Conservation (phyloP, 306 rosid species). For the Quercus parvula region DNA sequence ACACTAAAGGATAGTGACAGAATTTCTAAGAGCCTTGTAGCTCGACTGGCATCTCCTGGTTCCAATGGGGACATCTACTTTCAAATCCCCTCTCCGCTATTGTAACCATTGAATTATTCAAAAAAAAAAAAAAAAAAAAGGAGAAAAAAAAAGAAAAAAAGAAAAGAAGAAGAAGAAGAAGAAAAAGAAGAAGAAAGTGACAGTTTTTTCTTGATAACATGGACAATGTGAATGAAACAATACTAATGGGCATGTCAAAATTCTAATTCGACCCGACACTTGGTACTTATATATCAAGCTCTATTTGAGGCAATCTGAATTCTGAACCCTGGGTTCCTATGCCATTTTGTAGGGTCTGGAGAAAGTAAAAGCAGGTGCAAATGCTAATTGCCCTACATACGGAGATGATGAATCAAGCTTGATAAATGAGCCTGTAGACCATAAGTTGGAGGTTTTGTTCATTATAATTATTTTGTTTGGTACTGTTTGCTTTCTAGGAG, state of each 20-base stretch:
- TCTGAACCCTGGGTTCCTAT: neutral
- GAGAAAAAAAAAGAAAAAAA: neutral
- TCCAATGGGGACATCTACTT: too few species aligned
- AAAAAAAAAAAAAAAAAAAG: neutral
- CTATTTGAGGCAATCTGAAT: neutral
- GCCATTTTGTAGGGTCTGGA: slow-evolving; percentile 42
- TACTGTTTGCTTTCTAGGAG: slow-evolving; percentile 16
- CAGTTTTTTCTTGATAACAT: neutral
- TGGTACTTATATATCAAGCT: neutral
- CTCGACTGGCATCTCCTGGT: too few species aligned
- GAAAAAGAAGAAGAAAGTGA: neutral
- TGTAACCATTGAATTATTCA: too few species aligned
- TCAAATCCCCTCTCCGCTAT: too few species aligned
- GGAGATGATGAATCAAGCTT: slow-evolving; percentile 29
- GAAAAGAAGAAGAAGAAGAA: neutral
- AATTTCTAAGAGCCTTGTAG: too few species aligned
- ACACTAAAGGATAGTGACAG: too few species aligned
- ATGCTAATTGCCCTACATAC: slow-evolving; percentile 22
- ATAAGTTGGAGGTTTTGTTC: slow-evolving; percentile 53
- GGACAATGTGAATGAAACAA: neutral
- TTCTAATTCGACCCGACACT: neutral
- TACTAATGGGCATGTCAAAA: neutral
- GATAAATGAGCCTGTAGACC: slow-evolving; percentile 20
- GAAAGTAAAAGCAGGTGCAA: slow-evolving; percentile 27
- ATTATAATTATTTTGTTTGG: slow-evolving; percentile 6